Base-by-base conservation (phyloP, 139 green algal genomes). In the Pleodorina starrii region DNA sequence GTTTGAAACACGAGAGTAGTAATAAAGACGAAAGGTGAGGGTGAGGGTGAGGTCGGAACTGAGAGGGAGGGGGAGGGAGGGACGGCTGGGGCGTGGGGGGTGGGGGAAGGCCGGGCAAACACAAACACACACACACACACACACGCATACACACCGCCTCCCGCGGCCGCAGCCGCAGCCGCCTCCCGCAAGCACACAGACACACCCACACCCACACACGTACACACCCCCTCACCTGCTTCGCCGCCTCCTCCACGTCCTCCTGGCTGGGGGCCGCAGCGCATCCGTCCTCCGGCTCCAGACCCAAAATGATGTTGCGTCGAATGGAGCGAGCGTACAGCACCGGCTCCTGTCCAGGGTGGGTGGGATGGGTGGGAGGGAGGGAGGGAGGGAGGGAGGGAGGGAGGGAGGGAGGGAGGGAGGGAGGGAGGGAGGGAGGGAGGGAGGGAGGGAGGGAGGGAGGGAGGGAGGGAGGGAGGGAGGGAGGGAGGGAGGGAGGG, bases 231-330 rank as follows among this genome's bases (percentile, higher is more conserved):
- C 72, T 38, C 72, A 35, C 72, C 72, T 80, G 72, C 72, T 80
- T 82, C 0, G 96, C 76, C 48, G 76, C 96, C 88, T 91, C 93
- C 60, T 93, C 84, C 5, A 98, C 75, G 17, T 95, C 90, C 48
- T 94, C 92, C 91, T 95, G 75, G 4, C 68, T 89, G 46, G 84
- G 84, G 17, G 84, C 29, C 14, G 17, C 4, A 0, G 10, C 44
- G 38, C 66, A 87, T 51, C 93, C 94, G 83, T 97, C 93, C 73
- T 94, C 91, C 36, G 74, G 71, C 80, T 97, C 93, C 63, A 96
- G 27, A 0, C 97, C 97, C 79, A 97, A 98, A 14, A 92, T 46
- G 59, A 99, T 99, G 94, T 99, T 99, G 63, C 95, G 85, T 36
- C 73, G 59, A 54, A 99, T 93, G 50, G 92, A 96, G 38, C 95